These are phyloP conservation scores for Gossypioides kirkii DNA, from an alignment of 345 rosid genomes.

Conservation along the genomic window DNA sequence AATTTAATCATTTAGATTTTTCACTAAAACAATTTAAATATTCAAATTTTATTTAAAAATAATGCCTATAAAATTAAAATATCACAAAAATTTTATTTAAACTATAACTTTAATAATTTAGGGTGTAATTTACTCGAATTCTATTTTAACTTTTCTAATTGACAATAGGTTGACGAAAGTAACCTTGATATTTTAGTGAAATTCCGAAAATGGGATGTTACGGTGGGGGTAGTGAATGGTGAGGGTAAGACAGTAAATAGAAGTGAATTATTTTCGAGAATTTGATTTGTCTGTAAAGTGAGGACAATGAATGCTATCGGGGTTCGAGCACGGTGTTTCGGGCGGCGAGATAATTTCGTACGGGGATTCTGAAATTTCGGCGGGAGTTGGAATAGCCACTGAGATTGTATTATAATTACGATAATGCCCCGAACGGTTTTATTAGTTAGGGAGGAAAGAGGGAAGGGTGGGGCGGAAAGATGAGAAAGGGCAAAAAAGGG, in stretches of 20 bases:
- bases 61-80: too few species aligned
- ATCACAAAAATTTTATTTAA: too few species aligned
- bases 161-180: too few species aligned
- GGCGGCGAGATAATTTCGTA: conserved; percentile 33
- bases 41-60: too few species aligned
- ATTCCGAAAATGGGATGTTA: neutral
- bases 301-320: conserved; percentile 24
- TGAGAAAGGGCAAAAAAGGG: neutral
- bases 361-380: conserved; percentile 46
- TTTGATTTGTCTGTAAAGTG: conserved; percentile 14
- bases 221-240: neutral
- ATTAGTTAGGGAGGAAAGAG: conserved; percentile 19
- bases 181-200: too few species aligned
- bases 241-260: conserved; percentile 3
- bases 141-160: too few species aligned
- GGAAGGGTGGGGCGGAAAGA: neutral
- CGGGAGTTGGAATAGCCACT: conserved; percentile 26
- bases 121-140: too few species aligned
- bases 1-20: too few species aligned
- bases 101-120: too few species aligned
- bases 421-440: conserved; percentile 43
- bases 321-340: conserved; percentile 26
- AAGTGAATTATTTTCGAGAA: neutral
- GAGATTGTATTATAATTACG: neutral
- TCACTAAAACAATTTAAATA: too few species aligned